Evolutionary conservation across 352 stramenopile genomes (phyloP).

Genomic region (Saprolegnia diclina): DNA sequence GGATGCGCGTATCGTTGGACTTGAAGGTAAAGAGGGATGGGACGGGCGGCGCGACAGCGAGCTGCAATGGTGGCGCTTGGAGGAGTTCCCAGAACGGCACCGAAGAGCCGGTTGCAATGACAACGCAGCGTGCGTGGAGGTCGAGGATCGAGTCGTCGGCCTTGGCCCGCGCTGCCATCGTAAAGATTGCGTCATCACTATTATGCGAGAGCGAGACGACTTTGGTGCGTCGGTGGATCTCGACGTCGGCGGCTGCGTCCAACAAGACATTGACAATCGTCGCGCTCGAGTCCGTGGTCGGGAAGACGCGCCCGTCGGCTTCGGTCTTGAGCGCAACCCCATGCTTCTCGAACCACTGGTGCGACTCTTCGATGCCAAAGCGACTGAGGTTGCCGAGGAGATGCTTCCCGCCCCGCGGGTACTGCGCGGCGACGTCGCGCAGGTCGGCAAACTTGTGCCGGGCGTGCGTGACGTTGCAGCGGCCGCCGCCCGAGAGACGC

Average conservation of each 20-base stretch:
- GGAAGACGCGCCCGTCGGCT: constrained; percentile 81
- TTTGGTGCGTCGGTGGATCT: constrained; percentile 37
- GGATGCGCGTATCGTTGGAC: constrained; percentile 36
- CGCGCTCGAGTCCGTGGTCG: constrained; percentile 58
- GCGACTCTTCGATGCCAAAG: constrained; percentile 48
- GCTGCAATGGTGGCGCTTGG: constrained; percentile 46
- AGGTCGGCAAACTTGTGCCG: constrained; percentile 28
- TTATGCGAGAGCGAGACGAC: constrained; percentile 31
- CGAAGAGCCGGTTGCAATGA: constrained; percentile 63
- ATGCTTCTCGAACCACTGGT: constrained; percentile 43
- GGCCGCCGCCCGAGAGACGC: constrained; percentile 38
- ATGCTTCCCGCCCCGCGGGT: constrained; percentile 67
- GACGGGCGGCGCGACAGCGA: constrained; percentile 49
- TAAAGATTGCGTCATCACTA: constrained; percentile 25
- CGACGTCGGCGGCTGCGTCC: constrained; percentile 37
- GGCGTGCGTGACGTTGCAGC: constrained; percentile 45
- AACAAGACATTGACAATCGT: constrained; percentile 69
- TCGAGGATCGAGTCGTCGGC: constrained; percentile 7
- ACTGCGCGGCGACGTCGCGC: constrained; percentile 49
- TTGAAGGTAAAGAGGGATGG: constrained; percentile 78
- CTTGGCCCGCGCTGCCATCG: constrained; percentile 28
- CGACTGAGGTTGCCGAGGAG: constrained; percentile 52
- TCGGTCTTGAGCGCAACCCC: constrained; percentile 72
- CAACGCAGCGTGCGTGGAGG: constrained; percentile 28
- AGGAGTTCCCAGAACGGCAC: constrained; percentile 43